phyloP scores from a whole-genome alignment of 2,329 filamentous ascomycete genomes.

The Curvularia hawaiiensis region DNA sequence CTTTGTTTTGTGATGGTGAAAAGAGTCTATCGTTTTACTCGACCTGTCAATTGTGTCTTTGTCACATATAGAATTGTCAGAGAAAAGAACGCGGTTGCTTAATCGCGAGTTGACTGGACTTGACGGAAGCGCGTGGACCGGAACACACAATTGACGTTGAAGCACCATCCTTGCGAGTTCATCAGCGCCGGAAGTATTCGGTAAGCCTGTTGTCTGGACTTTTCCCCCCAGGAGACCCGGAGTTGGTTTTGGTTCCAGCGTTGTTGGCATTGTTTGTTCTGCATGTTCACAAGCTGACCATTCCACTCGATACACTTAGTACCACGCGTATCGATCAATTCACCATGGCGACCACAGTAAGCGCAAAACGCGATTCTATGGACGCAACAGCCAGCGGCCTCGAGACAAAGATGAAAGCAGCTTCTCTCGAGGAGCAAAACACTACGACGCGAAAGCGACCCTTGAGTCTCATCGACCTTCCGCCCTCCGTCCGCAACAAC shows the following conservation, averaged over 20 bases:
- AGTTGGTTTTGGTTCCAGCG: background rate
- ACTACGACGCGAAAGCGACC: constrained; percentile 29
- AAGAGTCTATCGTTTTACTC: background rate
- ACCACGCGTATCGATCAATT: background rate
- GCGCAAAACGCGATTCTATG: constrained; percentile 40
- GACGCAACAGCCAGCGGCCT: constrained; percentile 29
- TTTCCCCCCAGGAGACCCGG: background rate
- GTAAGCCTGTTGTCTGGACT: background rate
- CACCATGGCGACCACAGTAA: constrained; percentile 3
- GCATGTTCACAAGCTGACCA: background rate
- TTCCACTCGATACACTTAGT: background rate
- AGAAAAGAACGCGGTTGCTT: background rate
- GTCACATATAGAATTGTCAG: background rate
- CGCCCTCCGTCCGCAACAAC: constrained; percentile 37
- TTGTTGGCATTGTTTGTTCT: background rate
- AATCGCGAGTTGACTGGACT: background rate
- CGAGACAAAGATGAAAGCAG: constrained; percentile 22
- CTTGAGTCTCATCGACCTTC: constrained; percentile 31
- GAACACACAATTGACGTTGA: background rate
- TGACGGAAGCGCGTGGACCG: background rate
- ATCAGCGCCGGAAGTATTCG: background rate
- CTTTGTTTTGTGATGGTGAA: background rate
- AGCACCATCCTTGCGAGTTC: background rate
- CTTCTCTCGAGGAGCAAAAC: constrained; percentile 12
- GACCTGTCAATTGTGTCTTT: background rate